phyloP scores from a whole-genome alignment of 768 basidiomycete species.

The Panellus pusillus region DNA sequence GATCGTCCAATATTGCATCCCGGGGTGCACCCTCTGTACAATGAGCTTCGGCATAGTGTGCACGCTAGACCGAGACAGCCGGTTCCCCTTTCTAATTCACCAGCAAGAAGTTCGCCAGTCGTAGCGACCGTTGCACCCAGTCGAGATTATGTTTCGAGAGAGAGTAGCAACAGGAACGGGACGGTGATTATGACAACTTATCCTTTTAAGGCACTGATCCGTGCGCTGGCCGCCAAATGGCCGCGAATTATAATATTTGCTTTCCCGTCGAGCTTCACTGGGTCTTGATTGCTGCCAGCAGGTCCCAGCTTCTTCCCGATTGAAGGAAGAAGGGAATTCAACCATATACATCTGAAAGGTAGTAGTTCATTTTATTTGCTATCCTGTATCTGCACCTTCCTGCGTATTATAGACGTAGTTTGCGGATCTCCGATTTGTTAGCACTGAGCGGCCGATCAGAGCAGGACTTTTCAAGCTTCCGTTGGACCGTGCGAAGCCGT shows the following conservation, averaged over 20 bases:
- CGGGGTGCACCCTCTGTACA: background rate
- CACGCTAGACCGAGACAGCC: slow-evolving; percentile 5
- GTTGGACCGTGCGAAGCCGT: background rate
- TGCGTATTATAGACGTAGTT: background rate
- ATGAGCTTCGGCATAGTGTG: background rate
- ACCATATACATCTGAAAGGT: too few species aligned
- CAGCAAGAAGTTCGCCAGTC: background rate
- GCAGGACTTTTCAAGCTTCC: background rate
- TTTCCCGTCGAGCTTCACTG: too few species aligned
- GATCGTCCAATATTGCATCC: background rate
- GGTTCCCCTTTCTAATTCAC: background rate
- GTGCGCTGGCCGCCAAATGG: background rate
- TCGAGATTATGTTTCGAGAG: background rate
- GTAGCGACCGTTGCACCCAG: slow-evolving; percentile 16
- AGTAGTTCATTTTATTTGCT: too few species aligned
- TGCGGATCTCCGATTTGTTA: background rate
- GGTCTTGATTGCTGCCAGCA: too few species aligned
- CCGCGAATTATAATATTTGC: background rate
- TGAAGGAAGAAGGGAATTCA: too few species aligned
- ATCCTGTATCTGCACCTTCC: too few species aligned
- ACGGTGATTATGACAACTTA: slow-evolving; percentile 13
- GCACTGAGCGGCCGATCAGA: slow-evolving; percentile 4
- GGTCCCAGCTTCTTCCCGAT: too few species aligned
- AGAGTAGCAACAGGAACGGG: slow-evolving; percentile 5
- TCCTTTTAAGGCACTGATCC: background rate